phyloP scores from a whole-genome alignment of 148 eudicot genomes.

The Mesembryanthemum crystallinum region DNA sequence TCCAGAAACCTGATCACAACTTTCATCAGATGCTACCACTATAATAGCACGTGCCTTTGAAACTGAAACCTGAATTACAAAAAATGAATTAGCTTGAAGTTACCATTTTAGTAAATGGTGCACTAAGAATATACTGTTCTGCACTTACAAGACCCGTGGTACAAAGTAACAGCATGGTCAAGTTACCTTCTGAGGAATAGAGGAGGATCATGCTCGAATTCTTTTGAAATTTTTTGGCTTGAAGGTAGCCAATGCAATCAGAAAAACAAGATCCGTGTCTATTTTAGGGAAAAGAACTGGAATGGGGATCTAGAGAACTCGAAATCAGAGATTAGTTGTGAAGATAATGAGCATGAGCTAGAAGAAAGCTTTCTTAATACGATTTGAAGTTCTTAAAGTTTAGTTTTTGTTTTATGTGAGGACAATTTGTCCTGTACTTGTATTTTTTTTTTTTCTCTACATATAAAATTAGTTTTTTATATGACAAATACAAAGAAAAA shows the following conservation, averaged over 20 bases:
- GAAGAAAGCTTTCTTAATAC: neutral
- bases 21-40: constrained; percentile 91
- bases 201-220: neutral
- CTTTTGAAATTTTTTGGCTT: neutral
- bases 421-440: no score
- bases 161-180: neutral
- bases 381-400: neutral
- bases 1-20: constrained; percentile 77
- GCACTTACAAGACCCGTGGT: neutral
- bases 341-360: no score
- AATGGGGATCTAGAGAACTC: no score
- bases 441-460: no score
- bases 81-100: neutral
- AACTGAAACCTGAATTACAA: constrained; percentile 66
- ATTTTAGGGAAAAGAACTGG: no score
- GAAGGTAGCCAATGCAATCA: neutral
- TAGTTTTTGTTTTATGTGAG: neutral
- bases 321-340: no score
- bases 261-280: neutral
- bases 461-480: no score
- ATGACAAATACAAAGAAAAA: no score
- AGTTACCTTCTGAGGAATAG: neutral
- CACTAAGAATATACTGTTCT: neutral
- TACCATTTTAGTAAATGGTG: neutral
- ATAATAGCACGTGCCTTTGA: constrained; percentile 95